Base-by-base conservation (phyloP, 345 rosid genomes). In the Salix brachista region DNA sequence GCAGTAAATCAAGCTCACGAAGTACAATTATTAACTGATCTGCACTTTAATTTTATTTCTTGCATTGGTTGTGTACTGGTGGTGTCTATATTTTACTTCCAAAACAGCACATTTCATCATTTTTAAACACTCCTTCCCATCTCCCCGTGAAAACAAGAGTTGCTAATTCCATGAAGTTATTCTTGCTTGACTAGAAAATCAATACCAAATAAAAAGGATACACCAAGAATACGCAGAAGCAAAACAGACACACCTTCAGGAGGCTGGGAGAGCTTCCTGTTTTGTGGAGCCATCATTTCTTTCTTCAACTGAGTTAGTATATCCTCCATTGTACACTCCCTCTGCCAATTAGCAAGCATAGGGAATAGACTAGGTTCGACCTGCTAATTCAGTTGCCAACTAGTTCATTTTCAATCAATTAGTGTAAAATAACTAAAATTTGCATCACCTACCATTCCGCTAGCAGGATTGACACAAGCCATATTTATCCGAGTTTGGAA, bases 261-360 rank as follows among this genome's bases (percentile, higher is more conserved):
- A 79, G 96, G 96, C 81, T 91, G 96, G 69, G 87, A 80, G 18
- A 91, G 91, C 86, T 85, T 91, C 77, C 94, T 88, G 77, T 90
- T 91, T 73, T 91, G 96, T 16, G 93, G 91, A 61, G 92, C 84
- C 82, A 78, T 79, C 96, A 91, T 91, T 75, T 91, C 96, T 86
- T 91, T 91, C 90, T 91, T 91, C 86, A 91, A 75, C 66, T 86
- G 91, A 56, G 87, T 83, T 82, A 91, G 80, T 80, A 88, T 84
- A 73, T 91, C 91, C 85, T 91, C 96, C 94, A 91, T 89, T 52
- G 91, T 90, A 70, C 72, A 78, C 71, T 90, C 96, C 80, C 96
- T 86, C 77, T 84, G 85, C 96, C 96, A 91, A 82, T 88, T 88
- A 41, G 91, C 78, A 34, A 91, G 94, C 92, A 91, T 88, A 12